These are phyloP conservation scores for Teratosphaeria viscida DNA, from an alignment of 2,329 filamentous ascomycete species.

Conservation along the genomic window DNA sequence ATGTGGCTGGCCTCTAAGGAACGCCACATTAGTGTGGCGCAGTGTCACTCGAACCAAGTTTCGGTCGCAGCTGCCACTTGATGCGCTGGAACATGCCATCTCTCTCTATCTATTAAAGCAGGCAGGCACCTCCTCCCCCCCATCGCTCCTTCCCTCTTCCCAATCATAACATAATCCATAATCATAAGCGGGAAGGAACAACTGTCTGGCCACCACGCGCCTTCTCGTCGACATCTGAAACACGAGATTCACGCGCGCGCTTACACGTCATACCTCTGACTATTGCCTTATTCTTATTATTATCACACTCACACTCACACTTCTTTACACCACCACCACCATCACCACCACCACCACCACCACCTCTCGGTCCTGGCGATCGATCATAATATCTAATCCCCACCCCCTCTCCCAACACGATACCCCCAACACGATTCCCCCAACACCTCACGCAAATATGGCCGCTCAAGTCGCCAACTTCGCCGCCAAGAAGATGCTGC, in stretches of 20 bases:
- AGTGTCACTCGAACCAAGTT: neutral
- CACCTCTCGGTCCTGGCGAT: neutral
- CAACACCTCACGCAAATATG: conserved; percentile 28
- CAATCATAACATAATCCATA: neutral
- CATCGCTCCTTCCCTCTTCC: neutral
- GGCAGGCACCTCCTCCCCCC: neutral
- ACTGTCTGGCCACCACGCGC: neutral
- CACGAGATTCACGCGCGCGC: neutral
- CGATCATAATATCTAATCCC: neutral
- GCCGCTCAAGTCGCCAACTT: conserved; percentile 37
- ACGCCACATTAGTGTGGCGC: no score
- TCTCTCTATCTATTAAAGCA: neutral
- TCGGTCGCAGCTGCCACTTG: neutral
- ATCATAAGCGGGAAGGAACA: neutral
- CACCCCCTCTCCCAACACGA: no score
- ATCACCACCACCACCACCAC: neutral
- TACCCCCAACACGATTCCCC: no score
- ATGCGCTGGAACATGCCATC: neutral
- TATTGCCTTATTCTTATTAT: neutral
- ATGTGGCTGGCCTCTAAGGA: neutral
- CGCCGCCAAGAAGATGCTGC: conserved; percentile 40
- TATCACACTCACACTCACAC: neutral
- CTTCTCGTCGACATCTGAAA: neutral
- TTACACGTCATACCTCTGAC: neutral
- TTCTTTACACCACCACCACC: neutral